Percentiles rank a stretch among this genome's conserved stretches.
Conservation (phyloP, 2,329 filamentous ascomycete species). For the Pseudogymnoascus sp. region DNA sequence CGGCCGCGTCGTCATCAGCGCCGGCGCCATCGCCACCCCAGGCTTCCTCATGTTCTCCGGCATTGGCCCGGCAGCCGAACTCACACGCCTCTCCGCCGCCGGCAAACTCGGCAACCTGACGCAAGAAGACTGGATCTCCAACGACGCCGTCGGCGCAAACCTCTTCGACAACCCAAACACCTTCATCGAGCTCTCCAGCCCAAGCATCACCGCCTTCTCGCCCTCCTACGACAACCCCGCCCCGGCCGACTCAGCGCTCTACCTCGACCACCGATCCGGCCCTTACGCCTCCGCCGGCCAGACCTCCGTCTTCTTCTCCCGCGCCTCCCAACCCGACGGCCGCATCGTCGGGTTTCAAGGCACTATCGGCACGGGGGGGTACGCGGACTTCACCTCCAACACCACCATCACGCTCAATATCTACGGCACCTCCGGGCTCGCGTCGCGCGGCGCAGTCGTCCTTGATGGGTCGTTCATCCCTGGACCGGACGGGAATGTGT, state of each 20-base stretch:
- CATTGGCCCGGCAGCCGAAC: conserved; percentile 32
- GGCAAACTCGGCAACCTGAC: conserved; percentile 29
- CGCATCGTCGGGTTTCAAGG: conserved; percentile 40
- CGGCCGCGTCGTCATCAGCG: conserved; percentile 37
- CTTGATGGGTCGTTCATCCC: conserved; percentile 38
- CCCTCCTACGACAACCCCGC: conserved; percentile 39
- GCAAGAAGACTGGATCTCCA: conserved; percentile 38
- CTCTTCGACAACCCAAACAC: conserved; percentile 51
- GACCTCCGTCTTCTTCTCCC: conserved; percentile 45
- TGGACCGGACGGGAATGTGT: conserved; percentile 34
- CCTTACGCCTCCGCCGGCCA: conserved; percentile 46
- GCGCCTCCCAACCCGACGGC: conserved; percentile 35
- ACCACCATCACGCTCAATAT: conserved; percentile 48
- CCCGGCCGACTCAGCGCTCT: conserved; percentile 35
- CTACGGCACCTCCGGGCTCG: conserved; percentile 47
- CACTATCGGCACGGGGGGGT: conserved; percentile 42
- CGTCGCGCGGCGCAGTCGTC: conserved; percentile 38
- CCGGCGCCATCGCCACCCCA: conserved; percentile 42
- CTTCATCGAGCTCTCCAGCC: conserved; percentile 39
- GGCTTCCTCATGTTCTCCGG: conserved; percentile 45
- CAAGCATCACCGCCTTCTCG: conserved; percentile 37
- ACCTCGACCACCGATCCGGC: conserved; percentile 40
- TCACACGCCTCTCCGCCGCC: conserved; percentile 26
- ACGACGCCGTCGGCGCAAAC: conserved; percentile 39
- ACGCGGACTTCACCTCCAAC: conserved; percentile 30